These are phyloP conservation scores for Podaxis pistillaris DNA, from an alignment of 768 basidiomycete species.

Conservation along the genomic window DNA sequence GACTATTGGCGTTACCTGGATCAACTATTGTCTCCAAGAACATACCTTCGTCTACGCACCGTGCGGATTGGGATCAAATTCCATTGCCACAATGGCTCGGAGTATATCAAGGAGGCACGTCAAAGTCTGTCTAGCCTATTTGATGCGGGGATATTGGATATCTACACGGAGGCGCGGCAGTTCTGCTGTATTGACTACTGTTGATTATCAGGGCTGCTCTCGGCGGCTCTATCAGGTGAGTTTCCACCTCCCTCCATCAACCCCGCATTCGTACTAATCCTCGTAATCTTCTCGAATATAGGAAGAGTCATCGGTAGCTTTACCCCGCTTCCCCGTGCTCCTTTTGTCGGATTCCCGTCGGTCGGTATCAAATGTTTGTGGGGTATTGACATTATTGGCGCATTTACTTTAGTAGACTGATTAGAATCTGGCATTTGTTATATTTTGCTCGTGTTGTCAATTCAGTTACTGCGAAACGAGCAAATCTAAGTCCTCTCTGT, in stretches of 20 bases:
- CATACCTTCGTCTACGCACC: not conserved
- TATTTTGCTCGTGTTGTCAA: not conserved
- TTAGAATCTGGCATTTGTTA: not conserved
- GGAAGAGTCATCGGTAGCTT: slow-evolving; percentile 1
- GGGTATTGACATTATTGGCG: not conserved
- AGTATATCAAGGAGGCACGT: slow-evolving; percentile 7
- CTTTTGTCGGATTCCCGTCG: slow-evolving; percentile 5
- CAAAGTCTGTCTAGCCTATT: not conserved
- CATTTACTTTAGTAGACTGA: not conserved
- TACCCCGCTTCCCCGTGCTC: not conserved
- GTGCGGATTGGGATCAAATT: slow-evolving; percentile 12
- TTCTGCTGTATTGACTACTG: slow-evolving; percentile 8
- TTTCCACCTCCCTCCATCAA: not conserved
- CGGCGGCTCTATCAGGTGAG: not conserved
- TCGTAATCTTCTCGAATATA: not conserved
- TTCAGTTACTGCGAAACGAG: not conserved
- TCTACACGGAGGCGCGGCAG: slow-evolving; percentile 1
- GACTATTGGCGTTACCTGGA: slow-evolving; percentile 8
- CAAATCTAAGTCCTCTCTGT: not conserved
- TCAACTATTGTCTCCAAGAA: not conserved
- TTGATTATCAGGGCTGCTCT: not conserved
- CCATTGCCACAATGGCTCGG: slow-evolving; percentile 6
- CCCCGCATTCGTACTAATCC: not conserved
- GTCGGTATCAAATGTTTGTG: slow-evolving; percentile 5
- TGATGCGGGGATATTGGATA: slow-evolving; percentile 10